These are phyloP conservation scores for Basidioascus undulatus DNA, from an alignment of 768 basidiomycete species.

Conservation along the genomic window DNA sequence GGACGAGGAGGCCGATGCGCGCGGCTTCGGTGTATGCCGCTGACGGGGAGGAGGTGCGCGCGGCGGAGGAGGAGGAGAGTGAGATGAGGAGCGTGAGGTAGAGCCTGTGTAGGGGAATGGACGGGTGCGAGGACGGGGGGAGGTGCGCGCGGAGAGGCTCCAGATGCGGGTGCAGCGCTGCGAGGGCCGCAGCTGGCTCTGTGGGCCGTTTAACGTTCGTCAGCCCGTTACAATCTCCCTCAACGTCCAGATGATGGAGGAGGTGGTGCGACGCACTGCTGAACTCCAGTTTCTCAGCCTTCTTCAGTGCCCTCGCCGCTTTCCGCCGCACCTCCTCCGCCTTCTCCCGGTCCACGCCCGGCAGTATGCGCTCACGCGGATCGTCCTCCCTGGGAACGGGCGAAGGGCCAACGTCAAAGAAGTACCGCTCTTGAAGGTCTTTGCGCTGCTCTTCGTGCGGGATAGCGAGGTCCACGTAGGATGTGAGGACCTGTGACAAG, in stretches of 20 bases:
- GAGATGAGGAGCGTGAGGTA: conserved; percentile 35
- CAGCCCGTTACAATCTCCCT: too few species aligned
- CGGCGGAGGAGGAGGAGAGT: conserved; percentile 23
- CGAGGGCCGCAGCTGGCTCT: conserved; percentile 34
- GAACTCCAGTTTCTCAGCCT: conserved; percentile 38
- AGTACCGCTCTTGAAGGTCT: conserved; percentile 44
- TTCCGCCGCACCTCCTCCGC: too few species aligned
- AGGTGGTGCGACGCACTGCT: conserved; percentile 23
- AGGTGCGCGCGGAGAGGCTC: conserved; percentile 36
- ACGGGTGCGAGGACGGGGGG: conserved; percentile 46
- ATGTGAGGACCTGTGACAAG: conserved; percentile 36
- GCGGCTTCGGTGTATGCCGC: too few species aligned
- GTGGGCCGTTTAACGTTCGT: not conserved
- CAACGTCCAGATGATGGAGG: too few species aligned
- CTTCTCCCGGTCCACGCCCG: too few species aligned
- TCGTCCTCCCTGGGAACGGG: too few species aligned
- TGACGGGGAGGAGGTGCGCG: conserved; percentile 19
- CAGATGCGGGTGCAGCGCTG: conserved; percentile 26
- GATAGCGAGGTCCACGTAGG: conserved; percentile 66
- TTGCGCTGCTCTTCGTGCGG: conserved; percentile 31
- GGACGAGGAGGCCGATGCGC: not conserved
- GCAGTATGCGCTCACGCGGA: too few species aligned
- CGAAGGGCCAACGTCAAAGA: conserved; percentile 24
- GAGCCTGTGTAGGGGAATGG: conserved; percentile 47
- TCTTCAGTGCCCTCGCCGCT: conserved; percentile 49